Evolutionary conservation across 2,329 filamentous ascomycete genomes (phyloP), one percentile per base, ranked within the genome.

Genomic region (Chaetomiaceae sp.): DNA sequence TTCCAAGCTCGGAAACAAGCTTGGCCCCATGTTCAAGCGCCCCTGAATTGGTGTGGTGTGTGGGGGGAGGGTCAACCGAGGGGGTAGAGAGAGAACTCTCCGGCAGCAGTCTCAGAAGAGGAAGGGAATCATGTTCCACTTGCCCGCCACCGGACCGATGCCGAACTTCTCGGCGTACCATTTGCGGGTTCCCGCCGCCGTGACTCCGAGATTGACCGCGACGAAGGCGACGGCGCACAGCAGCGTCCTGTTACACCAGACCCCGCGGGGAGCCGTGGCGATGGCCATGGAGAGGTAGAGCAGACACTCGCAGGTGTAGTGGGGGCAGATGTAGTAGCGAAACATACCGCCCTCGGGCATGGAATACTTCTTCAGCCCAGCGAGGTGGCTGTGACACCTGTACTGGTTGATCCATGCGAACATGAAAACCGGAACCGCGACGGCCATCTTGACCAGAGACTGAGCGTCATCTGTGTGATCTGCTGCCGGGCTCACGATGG

Each of bases 261-360:
- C 68, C 10, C 83, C 86, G 7, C 70, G 62, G 0, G 91, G 90
- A 1, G 91, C 89, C 25, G 85, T 83, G 34, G 86, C 67, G 40
- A 93, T 69, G 3, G 89, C 79, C 57, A 99, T 70, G n/a, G 85
- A 78, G 17, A 90, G 64, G 66, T 99, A 97, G 52, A 96, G 81
- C 35, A 86, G 65, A 64, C 88, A 91, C 70, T 97, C 93, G 62
- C 86, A 89, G 3, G 87, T 87, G 68, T 97, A 99, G 69, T 99
- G 93, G 16, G 93, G 90, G 60, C 87, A 95, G 34, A 96, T 70
- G 19, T 95, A 68, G 51, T 76, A 73, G 39, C 74, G 73, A 67
- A 97, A 99, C 51, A 86, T 70, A 3, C 85, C 83, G 53, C 86
- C 77, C 2, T 77, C 72, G 0, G 92, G 92, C 20, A 97, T 75